A percentile compares a stretch with the other conserved stretches of the same genome.
Conservation (phyloP, 2,329 filamentous ascomycete species). For the Curvularia eragrostidis region DNA sequence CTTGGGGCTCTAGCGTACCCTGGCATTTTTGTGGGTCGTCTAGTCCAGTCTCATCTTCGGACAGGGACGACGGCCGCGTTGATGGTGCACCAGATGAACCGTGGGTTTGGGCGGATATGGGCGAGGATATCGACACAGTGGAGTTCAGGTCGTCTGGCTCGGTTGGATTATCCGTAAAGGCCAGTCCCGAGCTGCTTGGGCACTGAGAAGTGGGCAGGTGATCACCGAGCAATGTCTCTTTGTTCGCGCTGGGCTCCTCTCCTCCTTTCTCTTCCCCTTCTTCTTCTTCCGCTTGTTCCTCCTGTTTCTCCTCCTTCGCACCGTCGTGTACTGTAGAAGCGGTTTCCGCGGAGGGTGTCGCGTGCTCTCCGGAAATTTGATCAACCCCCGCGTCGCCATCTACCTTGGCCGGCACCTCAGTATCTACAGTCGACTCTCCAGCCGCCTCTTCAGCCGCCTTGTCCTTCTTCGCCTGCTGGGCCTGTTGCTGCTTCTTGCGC, state of each 20-base stretch:
- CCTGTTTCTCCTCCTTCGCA: neutral
- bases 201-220: constrained; percentile 18
- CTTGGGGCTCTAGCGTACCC: constrained; percentile 20
- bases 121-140: constrained; percentile 46
- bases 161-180: constrained; percentile 53
- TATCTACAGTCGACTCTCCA: constrained; percentile 21
- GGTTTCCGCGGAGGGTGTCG: constrained; percentile 8
- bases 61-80: constrained; percentile 50
- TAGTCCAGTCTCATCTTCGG: constrained; percentile 43
- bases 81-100: constrained; percentile 47
- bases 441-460: constrained; percentile 24
- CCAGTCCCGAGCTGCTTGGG: constrained; percentile 61
- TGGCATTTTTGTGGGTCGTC: constrained; percentile 29
- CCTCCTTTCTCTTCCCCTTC: neutral
- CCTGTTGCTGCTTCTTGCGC: constrained; percentile 8
- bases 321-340: constrained; percentile 1
- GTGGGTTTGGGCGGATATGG: constrained; percentile 49
- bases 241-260: constrained; percentile 15
- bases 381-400: neutral
- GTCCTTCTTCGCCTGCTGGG: constrained; percentile 2
- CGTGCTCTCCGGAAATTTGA: constrained; percentile 2
- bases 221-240: constrained; percentile 25
- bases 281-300: neutral
- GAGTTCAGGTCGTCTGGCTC: constrained; percentile 48
- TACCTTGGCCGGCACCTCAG: constrained; percentile 5